A percentile compares a stretch with the other conserved stretches of the same genome.
These are phyloP conservation scores for Capsicum pubescens DNA, from an alignment of 257 asterid species.

Conservation along the genomic window DNA sequence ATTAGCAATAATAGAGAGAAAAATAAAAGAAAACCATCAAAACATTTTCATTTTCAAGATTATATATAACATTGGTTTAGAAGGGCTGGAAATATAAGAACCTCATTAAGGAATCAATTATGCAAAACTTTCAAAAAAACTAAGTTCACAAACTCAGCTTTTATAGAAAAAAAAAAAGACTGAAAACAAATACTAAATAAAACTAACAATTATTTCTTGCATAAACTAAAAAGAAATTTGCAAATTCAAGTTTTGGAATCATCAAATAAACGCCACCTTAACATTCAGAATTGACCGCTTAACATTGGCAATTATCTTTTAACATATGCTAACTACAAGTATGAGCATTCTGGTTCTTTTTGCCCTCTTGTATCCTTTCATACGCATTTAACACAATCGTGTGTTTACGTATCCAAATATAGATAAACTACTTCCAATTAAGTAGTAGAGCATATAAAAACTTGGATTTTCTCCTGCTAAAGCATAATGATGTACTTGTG, in stretches of 20 bases:
- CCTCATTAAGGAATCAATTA: not conserved
- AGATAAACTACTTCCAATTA: not conserved
- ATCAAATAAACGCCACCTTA: conserved; percentile 17
- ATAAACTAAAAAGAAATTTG: not conserved
- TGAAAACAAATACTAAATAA: no score
- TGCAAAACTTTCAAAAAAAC: not conserved
- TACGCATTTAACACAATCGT: not conserved
- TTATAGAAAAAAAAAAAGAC: no score
- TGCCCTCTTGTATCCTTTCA: not conserved
- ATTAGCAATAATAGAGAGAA: not conserved
- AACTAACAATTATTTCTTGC: not conserved
- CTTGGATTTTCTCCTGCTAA: not conserved
- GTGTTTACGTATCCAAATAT: not conserved
- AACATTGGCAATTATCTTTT: not conserved
- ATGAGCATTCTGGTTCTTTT: conserved; percentile 6
- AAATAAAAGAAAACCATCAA: not conserved
- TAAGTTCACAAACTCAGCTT: not conserved
- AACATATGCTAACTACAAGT: not conserved
- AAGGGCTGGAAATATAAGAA: conserved; percentile 15
- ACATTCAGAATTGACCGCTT: not conserved
- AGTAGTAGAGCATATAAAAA: not conserved
- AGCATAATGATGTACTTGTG: not conserved
- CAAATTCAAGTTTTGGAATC: not conserved
- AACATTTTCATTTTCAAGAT: not conserved
- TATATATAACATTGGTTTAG: not conserved